Evolutionary conservation across 352 stramenopile species (phyloP).

Genomic region (Pythium guiyangense): DNA sequence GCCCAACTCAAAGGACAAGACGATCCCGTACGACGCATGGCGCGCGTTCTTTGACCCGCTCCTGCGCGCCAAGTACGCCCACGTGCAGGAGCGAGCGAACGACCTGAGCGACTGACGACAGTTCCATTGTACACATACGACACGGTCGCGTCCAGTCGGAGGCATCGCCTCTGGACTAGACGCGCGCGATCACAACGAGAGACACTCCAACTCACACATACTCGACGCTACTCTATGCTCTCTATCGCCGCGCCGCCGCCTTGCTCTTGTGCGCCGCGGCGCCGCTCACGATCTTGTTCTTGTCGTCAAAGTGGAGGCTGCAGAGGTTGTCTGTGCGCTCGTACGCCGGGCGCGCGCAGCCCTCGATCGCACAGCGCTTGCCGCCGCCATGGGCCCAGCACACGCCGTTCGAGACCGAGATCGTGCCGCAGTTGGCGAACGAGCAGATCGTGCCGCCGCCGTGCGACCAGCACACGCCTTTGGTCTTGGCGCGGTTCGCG

Average conservation of each 20-base stretch:
- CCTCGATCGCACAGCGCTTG: constrained; percentile 15
- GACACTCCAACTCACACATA: too few relatives aligned
- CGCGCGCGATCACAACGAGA: too few relatives aligned
- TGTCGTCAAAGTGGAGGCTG: constrained; percentile 31
- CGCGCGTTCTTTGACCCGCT: constrained; percentile 44
- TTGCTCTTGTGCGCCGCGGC: too few relatives aligned
- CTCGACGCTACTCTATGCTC: too few relatives aligned
- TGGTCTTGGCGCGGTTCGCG: constrained; percentile 52
- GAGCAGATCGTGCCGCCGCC: constrained; percentile 50
- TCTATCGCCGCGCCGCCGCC: too few relatives aligned
- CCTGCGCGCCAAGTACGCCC: constrained; percentile 23
- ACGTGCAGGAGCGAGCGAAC: constrained; percentile 7
- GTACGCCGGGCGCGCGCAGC: constrained; percentile 37
- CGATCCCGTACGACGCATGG: constrained; percentile 49
- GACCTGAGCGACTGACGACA: background rate
- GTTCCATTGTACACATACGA: too few relatives aligned
- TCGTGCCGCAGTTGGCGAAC: constrained; percentile 33
- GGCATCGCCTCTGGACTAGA: too few relatives aligned
- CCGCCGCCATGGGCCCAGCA: constrained; percentile 38
- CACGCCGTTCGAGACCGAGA: constrained; percentile 52
- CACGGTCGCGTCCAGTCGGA: too few relatives aligned
- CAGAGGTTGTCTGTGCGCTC: constrained; percentile 49
- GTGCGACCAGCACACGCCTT: constrained; percentile 60
- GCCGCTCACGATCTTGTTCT: background rate
- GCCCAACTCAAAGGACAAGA: constrained; percentile 48